Evolutionary conservation across 73 alveolate genomes (phyloP).

Genomic region (Stentor roeselii): DNA sequence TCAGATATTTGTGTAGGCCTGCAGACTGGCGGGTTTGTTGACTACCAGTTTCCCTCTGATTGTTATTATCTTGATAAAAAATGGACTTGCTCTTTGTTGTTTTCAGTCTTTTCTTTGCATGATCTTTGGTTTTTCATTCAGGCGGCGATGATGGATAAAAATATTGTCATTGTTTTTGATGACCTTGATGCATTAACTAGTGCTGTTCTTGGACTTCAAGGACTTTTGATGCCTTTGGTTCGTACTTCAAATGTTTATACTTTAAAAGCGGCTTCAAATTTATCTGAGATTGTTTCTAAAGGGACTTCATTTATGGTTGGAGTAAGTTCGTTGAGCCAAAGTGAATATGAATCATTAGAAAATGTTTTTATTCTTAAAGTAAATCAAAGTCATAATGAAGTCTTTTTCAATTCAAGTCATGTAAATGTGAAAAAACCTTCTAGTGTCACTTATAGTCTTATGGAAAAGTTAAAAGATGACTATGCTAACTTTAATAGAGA

Average conservation of each 20-base stretch:
- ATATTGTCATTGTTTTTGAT: background rate
- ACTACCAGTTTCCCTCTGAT: background rate
- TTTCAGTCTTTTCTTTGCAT: background rate
- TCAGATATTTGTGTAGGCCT: background rate
- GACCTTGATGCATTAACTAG: slow-evolving; percentile 21
- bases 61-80: background rate
- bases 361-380: too few relatives aligned
- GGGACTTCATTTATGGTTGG: too few relatives aligned
- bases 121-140: background rate
- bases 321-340: too few relatives aligned
- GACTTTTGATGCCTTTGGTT: background rate
- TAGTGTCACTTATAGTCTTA: background rate
- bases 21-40: background rate
- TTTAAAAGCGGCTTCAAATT: too few relatives aligned
- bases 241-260: too few relatives aligned
- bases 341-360: too few relatives aligned
- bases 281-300: too few relatives aligned
- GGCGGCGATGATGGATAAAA: slow-evolving; percentile 1
- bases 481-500: too few relatives aligned
- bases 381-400: too few relatives aligned
- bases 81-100: background rate
- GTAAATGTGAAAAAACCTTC: too few relatives aligned
- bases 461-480: background rate
- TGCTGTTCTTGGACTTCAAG: background rate
- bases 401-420: too few relatives aligned